Evolutionary conservation across 192 early-diverging fungal species (phyloP).

Genomic region (Coemansia sp.): DNA sequence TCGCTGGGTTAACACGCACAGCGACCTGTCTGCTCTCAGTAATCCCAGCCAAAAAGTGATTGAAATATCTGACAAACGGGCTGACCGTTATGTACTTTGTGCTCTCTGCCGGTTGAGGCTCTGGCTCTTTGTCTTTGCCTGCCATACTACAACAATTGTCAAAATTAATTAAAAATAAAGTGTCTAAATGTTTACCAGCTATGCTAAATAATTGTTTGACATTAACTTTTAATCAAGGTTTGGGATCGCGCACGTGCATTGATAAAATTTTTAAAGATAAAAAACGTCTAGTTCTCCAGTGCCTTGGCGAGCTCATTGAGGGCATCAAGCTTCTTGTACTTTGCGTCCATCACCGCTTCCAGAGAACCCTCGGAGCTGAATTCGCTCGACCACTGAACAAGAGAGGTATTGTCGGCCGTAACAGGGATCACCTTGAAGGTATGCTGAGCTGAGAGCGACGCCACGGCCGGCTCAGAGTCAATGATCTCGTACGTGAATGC

Average conservation of each 20-base stretch:
- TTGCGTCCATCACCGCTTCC: slow-evolving; percentile 54
- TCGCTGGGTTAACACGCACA: slow-evolving; percentile 24
- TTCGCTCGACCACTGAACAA: slow-evolving; percentile 60
- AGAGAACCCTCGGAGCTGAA: slow-evolving; percentile 53
- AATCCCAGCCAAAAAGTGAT: slow-evolving; percentile 42
- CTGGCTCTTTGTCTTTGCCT: background rate
- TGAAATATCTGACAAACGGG: slow-evolving; percentile 22
- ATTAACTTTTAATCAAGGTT: background rate
- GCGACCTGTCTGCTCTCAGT: slow-evolving; percentile 38
- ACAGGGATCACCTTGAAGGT: slow-evolving; percentile 52
- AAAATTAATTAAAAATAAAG: background rate
- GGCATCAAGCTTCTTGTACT: slow-evolving; percentile 61
- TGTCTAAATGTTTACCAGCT: background rate
- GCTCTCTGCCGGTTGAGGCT: background rate
- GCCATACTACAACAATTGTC: background rate
- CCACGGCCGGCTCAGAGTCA: slow-evolving; percentile 53
- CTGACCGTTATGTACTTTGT: slow-evolving; percentile 7
- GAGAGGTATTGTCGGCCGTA: slow-evolving; percentile 55
- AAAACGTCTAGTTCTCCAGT: slow-evolving; percentile 14
- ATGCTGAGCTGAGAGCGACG: slow-evolving; percentile 57
- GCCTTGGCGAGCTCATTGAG: slow-evolving; percentile 56
- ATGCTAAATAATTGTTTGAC: too few relatives aligned
- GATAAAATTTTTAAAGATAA: slow-evolving; percentile 1
- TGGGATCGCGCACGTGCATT: background rate
- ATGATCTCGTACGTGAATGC: slow-evolving; percentile 59